Percentiles rank a stretch among this genome's conserved stretches.
Evolutionary conservation across 116 monocot genomes (phyloP).

Genomic region (Posidonia oceanica): DNA sequence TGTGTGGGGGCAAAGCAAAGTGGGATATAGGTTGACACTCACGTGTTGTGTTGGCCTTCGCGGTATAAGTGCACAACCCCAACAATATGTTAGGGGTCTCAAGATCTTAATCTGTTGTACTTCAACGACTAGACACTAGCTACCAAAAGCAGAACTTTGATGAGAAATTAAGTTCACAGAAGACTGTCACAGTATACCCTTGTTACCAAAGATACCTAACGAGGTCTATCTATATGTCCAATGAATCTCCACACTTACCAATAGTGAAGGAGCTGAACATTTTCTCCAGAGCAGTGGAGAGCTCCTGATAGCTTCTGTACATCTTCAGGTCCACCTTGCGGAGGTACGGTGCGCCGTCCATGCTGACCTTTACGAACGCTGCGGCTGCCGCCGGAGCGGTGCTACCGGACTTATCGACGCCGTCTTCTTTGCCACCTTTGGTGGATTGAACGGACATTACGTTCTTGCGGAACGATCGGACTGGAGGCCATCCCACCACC

Average conservation of each 20-base stretch:
- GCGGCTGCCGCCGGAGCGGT: constrained; percentile 6
- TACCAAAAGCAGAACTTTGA: too few species aligned
- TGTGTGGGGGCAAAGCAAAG: neutral
- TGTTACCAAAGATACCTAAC: too few species aligned
- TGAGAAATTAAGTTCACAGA: too few species aligned
- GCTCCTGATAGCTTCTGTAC: constrained; percentile 68
- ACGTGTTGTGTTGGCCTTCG: neutral
- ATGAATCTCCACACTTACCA: constrained; percentile 11
- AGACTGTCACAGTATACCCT: too few species aligned
- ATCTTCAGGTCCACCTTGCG: constrained; percentile 88
- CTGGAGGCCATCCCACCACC: constrained; percentile 92
- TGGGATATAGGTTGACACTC: neutral
- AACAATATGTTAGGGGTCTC: too few species aligned
- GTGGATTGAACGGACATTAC: constrained; percentile 38
- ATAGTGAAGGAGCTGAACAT: constrained; percentile 85
- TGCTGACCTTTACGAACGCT: constrained; percentile 82
- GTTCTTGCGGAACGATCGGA: constrained; percentile 78
- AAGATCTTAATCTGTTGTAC: too few species aligned
- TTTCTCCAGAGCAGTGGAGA: constrained; percentile 62
- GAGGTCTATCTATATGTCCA: too few species aligned
- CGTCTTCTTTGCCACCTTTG: constrained; percentile 38
- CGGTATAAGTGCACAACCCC: too few species aligned
- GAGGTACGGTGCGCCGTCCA: constrained; percentile 89
- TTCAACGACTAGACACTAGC: too few species aligned
- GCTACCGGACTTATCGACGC: constrained; percentile 5